Evolutionary conservation across 306 rosid species (phyloP), one percentile per base, ranked within the genome.

Genomic region (Pyrus communis): DNA sequence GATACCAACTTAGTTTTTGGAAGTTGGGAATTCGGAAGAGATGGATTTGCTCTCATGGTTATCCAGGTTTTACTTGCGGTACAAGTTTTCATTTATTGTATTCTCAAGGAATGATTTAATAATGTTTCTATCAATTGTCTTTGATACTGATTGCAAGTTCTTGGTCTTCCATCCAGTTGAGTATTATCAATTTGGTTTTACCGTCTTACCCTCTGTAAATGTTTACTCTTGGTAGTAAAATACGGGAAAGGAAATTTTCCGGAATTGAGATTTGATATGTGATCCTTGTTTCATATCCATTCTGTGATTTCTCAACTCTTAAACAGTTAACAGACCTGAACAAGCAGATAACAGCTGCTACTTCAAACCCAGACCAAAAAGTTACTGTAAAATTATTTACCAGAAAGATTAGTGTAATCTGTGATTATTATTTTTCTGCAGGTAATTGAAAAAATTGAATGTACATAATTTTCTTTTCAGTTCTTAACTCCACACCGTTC

Each of bases 21-120:
- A 75, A 82, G 77, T 65, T 59, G 67, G 65, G 76, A 77, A 51
- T 60, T 70, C 28, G 73, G 69, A 61, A 83, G 70, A 15, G 64
- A 77, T 81, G 85, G 49, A 80, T 75, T 40, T 66, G 52, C 21
- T 73, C 46, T 33, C 66, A 11, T 27, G 9, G 40, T 51, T 15
- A 23, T 78, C 49, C 75, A 76, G 49, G 79, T 77, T 73, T 84
- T 81, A 66, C 77, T 73, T 78, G 69, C 58, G 69, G 46, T 75
- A 80, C 78, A 61, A 80, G 15, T 69, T 66, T 57, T 21, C 42
- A 67, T 81, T 69, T 55, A 66, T 76, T 68, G 67, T 31, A 7
- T 40, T 67, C 73, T 12, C 77, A 22, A 3, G 17, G 2, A 33
- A 60, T 52, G 54, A 46, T 72, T 46, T 27, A 51, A 54, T 45